Evolutionary conservation across 2,329 filamentous ascomycete species (phyloP).

Genomic region (Dothidotthia symphoricarpi): DNA sequence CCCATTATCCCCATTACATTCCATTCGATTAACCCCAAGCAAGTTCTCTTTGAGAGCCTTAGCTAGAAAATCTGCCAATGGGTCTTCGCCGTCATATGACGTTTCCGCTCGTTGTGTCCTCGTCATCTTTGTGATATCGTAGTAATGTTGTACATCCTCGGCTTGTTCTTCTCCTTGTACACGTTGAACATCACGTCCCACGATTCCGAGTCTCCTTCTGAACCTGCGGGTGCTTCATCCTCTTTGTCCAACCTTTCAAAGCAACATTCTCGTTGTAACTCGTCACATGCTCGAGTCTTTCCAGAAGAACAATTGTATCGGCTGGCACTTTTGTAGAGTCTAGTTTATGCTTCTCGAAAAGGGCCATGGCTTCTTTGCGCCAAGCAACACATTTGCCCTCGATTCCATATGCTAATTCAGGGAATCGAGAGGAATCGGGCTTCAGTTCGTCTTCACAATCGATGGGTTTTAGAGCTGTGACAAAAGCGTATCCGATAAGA

Average conservation of each 20-base stretch:
- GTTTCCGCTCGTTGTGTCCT: slow-evolving; percentile 10
- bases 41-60: slow-evolving; percentile 8
- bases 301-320: background rate
- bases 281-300: background rate
- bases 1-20: too few relatives aligned
- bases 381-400: too few relatives aligned
- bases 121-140: slow-evolving; percentile 23
- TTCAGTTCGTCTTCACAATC: background rate
- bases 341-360: too few relatives aligned
- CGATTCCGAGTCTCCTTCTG: too few relatives aligned
- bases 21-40: slow-evolving; percentile 7
- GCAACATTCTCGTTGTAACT: background rate
- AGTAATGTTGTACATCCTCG: slow-evolving; percentile 8
- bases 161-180: slow-evolving; percentile 6
- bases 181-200: slow-evolving; percentile 9
- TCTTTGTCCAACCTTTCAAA: background rate
- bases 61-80: slow-evolving; percentile 8
- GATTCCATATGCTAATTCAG: too few relatives aligned
- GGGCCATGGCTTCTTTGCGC: too few relatives aligned
- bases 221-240: too few relatives aligned
- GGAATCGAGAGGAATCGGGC: too few relatives aligned
- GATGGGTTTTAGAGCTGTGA: background rate
- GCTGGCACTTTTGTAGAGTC: background rate
- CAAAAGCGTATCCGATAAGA: too few relatives aligned
- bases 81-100: slow-evolving; percentile 14